These are phyloP conservation scores for Heimioporus sp. DNA, from an alignment of 768 basidiomycete species.

Conservation along the genomic window DNA sequence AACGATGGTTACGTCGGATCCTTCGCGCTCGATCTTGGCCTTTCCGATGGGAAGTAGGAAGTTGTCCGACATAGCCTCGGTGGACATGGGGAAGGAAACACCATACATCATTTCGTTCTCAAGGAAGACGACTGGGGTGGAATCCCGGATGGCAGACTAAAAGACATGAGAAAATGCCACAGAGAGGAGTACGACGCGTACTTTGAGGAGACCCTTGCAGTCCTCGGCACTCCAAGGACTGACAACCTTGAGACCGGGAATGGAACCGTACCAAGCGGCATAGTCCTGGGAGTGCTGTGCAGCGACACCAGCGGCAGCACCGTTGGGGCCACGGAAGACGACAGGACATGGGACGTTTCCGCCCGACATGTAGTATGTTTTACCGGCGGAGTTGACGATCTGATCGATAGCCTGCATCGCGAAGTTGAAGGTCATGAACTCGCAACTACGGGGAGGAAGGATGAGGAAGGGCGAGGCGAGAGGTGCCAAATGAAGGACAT, in stretches of 20 bases:
- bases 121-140: constrained; percentile 97
- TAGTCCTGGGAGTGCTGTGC: constrained; percentile 99
- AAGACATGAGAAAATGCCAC: neutral
- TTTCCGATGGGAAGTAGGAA: constrained; percentile 97
- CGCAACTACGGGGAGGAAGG: constrained; percentile 58
- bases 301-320: constrained; percentile 93
- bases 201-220: constrained; percentile 97
- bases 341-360: constrained; percentile 98
- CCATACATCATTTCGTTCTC: constrained; percentile 99
- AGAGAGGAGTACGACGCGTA: constrained; percentile 29
- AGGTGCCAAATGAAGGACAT: constrained; percentile 23
- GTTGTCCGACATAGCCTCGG: constrained; percentile 92
- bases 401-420: constrained; percentile 99
- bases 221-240: constrained; percentile 99
- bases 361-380: constrained; percentile 99
- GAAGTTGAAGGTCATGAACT: constrained; percentile 99
- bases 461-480: constrained; percentile 8
- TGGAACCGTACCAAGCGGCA: constrained; percentile 88
- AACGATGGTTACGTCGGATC: constrained; percentile 92
- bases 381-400: constrained; percentile 99
- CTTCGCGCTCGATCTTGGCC: constrained; percentile 92
- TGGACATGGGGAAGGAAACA: constrained; percentile 92
- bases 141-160: constrained; percentile 94
- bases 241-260: constrained; percentile 97
- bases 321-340: constrained; percentile 99